Percentiles rank a stretch among this genome's conserved stretches.
These are phyloP conservation scores for Neurospora cerealis DNA, from an alignment of 495 filamentous ascomycete species.

Conservation along the genomic window DNA sequence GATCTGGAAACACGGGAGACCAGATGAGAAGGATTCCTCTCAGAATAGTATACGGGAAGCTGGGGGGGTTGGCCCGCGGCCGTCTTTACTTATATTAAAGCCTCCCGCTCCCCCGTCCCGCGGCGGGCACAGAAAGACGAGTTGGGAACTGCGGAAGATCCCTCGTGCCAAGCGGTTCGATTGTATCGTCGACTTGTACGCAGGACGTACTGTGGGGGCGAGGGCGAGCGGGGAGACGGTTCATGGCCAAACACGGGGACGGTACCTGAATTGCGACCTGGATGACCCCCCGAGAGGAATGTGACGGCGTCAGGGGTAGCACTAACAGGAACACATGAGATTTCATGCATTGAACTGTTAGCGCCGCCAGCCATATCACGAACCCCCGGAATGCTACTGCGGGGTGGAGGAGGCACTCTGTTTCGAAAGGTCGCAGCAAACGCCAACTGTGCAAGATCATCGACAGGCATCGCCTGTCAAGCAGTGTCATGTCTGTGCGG, in stretches of 20 bases:
- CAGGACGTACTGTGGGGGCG: background rate
- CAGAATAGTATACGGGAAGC: background rate
- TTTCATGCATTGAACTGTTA: background rate
- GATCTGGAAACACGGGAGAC: background rate
- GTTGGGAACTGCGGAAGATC: background rate
- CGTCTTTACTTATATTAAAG: background rate
- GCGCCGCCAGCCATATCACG: background rate
- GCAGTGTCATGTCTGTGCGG: background rate
- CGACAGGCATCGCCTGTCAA: background rate
- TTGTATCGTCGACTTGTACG: background rate
- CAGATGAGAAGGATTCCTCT: background rate
- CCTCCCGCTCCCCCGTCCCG: background rate
- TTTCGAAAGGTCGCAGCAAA: background rate
- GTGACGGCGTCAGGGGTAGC: background rate
- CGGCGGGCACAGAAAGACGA: background rate
- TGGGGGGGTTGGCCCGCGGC: background rate
- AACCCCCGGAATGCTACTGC: background rate
- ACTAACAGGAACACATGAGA: background rate
- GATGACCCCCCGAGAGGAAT: background rate
- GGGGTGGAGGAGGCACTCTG: background rate
- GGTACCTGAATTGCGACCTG: background rate
- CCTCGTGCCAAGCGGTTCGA: background rate
- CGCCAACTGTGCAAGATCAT: background rate
- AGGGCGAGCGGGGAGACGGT: background rate
- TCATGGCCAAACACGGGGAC: background rate